Evolutionary conservation across 805 yeast genomes (phyloP).

Genomic region (Candida patagonica): DNA sequence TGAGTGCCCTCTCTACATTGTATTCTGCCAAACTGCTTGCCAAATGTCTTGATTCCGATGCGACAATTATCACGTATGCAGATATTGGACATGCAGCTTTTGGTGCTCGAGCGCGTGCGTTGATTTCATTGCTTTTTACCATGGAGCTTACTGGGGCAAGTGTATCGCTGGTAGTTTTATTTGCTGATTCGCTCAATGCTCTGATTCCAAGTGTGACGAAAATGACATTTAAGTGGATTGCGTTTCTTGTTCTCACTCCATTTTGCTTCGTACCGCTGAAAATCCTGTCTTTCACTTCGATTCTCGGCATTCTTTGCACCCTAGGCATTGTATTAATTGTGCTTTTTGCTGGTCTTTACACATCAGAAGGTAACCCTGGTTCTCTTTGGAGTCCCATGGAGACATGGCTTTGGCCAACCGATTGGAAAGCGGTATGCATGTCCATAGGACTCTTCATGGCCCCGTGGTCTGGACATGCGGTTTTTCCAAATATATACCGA

Average conservation of each 20-base stretch:
- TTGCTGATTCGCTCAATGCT: slow-evolving; percentile 78
- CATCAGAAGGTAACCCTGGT: slow-evolving; percentile 55
- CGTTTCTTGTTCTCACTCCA: slow-evolving; percentile 57
- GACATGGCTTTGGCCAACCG: slow-evolving; percentile 61
- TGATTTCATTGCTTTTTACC: slow-evolving; percentile 66
- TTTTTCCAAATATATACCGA: slow-evolving; percentile 65
- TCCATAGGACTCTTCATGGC: slow-evolving; percentile 38
- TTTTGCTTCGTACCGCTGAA: slow-evolving; percentile 73
- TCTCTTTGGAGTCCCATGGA: slow-evolving; percentile 56
- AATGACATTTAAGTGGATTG: slow-evolving; percentile 49
- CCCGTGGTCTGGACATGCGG: slow-evolving; percentile 81
- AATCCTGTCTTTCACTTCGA: slow-evolving; percentile 55
- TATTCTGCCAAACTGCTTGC: slow-evolving; percentile 72
- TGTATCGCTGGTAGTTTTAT: slow-evolving; percentile 68
- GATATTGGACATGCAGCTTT: slow-evolving; percentile 83
- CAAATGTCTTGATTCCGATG: slow-evolving; percentile 70
- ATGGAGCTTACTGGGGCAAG: slow-evolving; percentile 74
- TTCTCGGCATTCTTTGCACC: slow-evolving; percentile 65
- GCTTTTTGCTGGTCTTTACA: slow-evolving; percentile 53
- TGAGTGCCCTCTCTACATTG: slow-evolving; percentile 60
- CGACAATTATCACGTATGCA: slow-evolving; percentile 74
- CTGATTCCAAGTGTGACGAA: slow-evolving; percentile 46
- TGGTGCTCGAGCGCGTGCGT: slow-evolving; percentile 64
- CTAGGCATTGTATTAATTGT: slow-evolving; percentile 52
- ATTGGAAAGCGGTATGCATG: slow-evolving; percentile 37